phyloP scores from a whole-genome alignment of 129 eudicot genomes.

The Cynara cardunculus region DNA sequence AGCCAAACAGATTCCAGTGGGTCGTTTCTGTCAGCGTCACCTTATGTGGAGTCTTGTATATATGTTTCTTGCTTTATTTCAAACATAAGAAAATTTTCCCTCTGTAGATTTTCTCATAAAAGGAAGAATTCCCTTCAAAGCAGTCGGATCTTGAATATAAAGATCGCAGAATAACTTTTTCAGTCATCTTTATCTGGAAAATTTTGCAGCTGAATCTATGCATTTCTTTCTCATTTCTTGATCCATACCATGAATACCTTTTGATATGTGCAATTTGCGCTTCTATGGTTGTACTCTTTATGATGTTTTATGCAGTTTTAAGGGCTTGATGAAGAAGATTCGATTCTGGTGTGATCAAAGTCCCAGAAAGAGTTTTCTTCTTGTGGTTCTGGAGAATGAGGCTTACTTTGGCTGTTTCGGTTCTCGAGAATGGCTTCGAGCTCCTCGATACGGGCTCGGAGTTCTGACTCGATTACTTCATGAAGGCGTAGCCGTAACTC shows the following conservation, averaged over 20 bases:
- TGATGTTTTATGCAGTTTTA: conserved; percentile 9
- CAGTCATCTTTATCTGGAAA: neutral
- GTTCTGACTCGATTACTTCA: conserved; percentile 60
- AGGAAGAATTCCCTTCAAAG: neutral
- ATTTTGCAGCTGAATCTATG: neutral
- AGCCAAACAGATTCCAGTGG: conserved; percentile 76
- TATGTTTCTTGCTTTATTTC: conserved; percentile 66
- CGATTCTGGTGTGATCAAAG: conserved; percentile 37
- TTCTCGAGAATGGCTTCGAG: conserved; percentile 45
- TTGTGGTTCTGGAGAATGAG: conserved; percentile 30
- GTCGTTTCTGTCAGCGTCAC: conserved; percentile 55
- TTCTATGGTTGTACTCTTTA: conserved; percentile 21
- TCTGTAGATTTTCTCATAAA: conserved; percentile 33
- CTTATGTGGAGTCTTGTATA: conserved; percentile 51
- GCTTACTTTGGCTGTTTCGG: conserved; percentile 25
- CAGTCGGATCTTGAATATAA: neutral
- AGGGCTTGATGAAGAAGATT: conserved; percentile 44
- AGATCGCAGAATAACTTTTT: neutral
- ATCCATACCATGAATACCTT: neutral
- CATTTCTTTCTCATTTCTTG: conserved; percentile 5
- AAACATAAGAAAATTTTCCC: conserved; percentile 85
- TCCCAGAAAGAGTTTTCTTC: conserved; percentile 29
- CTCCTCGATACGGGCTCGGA: conserved; percentile 54
- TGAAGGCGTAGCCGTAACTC: conserved; percentile 61
- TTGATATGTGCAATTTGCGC: neutral